Evolutionary conservation across 2,329 filamentous ascomycete genomes (phyloP).

Genomic region (Colletotrichum godetiae): DNA sequence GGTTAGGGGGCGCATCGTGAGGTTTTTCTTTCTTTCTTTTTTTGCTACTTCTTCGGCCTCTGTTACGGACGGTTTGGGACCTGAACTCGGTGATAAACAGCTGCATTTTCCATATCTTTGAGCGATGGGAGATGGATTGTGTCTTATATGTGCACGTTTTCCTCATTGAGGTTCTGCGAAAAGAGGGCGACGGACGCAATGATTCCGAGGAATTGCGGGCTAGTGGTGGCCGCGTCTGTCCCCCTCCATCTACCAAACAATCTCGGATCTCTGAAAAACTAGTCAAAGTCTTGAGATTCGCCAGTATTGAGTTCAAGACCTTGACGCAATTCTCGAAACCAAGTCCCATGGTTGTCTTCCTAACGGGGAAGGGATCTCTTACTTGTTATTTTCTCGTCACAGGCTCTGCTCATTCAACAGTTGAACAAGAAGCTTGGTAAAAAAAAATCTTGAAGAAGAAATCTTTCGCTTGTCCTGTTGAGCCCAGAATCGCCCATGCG

Average conservation of each 20-base stretch:
- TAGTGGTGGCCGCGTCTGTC: slow-evolving; percentile 15
- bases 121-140: neutral
- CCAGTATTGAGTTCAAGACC: neutral
- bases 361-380: too few species aligned
- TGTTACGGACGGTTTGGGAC: neutral
- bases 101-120: neutral
- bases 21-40: neutral
- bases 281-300: neutral
- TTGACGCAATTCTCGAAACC: too few species aligned
- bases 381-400: too few species aligned
- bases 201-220: slow-evolving; percentile 7
- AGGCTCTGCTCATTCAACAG: too few species aligned
- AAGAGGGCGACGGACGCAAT: slow-evolving; percentile 22
- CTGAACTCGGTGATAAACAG: neutral
- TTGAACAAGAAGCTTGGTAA: too few species aligned
- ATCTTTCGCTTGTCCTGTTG: neutral
- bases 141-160: neutral
- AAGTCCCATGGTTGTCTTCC: too few species aligned
- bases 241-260: neutral
- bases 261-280: neutral
- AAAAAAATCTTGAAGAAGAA: too few species aligned
- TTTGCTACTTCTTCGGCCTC: too few species aligned
- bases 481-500: neutral
- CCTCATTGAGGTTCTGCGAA: neutral
- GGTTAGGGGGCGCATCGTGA: slow-evolving; percentile 8